Percentiles rank a stretch among this genome's conserved stretches.
phyloP scores from a whole-genome alignment of 2,329 filamentous ascomycete genomes.

The Ascocoryne sarcoides region DNA sequence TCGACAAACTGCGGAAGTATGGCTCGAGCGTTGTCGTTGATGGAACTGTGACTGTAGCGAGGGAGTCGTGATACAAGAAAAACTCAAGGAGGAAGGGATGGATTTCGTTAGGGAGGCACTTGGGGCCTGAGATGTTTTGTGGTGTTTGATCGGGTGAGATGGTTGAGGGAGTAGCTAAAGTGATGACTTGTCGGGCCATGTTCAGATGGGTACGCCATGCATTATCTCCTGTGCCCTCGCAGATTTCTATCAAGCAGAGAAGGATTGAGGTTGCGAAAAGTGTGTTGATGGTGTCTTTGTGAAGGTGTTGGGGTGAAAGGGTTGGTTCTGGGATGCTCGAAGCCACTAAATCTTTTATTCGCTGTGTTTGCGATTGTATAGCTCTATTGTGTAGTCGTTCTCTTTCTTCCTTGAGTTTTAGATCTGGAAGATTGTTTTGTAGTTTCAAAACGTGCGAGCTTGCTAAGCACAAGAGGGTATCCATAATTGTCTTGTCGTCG shows the following conservation, averaged over 20 bases:
- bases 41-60: slow-evolving; percentile 14
- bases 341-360: slow-evolving; percentile 4
- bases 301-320: no score
- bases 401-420: slow-evolving; percentile 7
- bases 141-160: not conserved
- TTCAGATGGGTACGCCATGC: slow-evolving; percentile 11
- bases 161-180: not conserved
- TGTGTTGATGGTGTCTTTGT: not conserved
- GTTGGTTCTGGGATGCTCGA: not conserved
- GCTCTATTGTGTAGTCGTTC: slow-evolving; percentile 11
- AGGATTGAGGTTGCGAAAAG: slow-evolving; percentile 13
- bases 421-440: not conserved
- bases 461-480: slow-evolving; percentile 14
- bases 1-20: no score
- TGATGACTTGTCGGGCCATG: slow-evolving; percentile 11
- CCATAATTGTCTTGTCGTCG: slow-evolving; percentile 13
- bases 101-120: slow-evolving; percentile 8
- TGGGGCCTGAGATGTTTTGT: not conserved
- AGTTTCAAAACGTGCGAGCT: slow-evolving; percentile 14
- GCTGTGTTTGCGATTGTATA: slow-evolving; percentile 5
- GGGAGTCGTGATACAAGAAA: slow-evolving; percentile 17
- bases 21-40: not conserved
- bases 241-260: slow-evolving; percentile 18
- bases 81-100: slow-evolving; percentile 19
- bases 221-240: slow-evolving; percentile 12